These are phyloP conservation scores for Rhizoclosmatium globosum DNA, from an alignment of 192 early-diverging fungal genomes.

Conservation along the genomic window DNA sequence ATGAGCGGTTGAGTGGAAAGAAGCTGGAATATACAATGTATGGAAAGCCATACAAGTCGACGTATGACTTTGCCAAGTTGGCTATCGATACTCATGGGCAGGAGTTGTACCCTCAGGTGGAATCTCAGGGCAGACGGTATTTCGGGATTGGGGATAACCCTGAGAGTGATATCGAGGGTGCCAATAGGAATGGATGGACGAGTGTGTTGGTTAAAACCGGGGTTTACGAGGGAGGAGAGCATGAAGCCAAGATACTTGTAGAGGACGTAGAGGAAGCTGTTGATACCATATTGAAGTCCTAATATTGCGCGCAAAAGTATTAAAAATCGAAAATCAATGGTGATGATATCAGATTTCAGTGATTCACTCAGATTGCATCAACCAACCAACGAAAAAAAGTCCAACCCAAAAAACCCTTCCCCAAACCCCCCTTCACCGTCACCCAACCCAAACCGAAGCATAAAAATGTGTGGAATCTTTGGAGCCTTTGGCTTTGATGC, in stretches of 20 bases:
- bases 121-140: neutral
- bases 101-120: neutral
- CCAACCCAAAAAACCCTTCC: too few relatives aligned
- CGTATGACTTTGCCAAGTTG: conserved; percentile 63
- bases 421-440: neutral
- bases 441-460: neutral
- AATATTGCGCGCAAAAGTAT: too few relatives aligned
- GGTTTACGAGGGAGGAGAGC: conserved; percentile 45
- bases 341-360: too few relatives aligned
- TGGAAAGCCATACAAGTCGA: conserved; percentile 82
- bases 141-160: conserved; percentile 45
- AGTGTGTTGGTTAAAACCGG: conserved; percentile 51
- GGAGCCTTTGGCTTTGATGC: conserved; percentile 89
- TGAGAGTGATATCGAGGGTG: conserved; percentile 45
- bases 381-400: too few relatives aligned
- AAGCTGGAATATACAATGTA: conserved; percentile 71
- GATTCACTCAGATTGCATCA: too few relatives aligned
- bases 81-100: conserved; percentile 30
- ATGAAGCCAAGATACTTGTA: conserved; percentile 43
- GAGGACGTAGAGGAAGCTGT: conserved; percentile 55
- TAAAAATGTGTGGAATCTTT: conserved; percentile 97
- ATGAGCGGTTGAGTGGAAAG: conserved; percentile 51
- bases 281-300: conserved; percentile 33
- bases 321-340: too few relatives aligned
- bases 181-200: conserved; percentile 48